Evolutionary conservation across 1,284 basidiomycete species (phyloP).

Genomic region (Neonothopanus nambi): DNA sequence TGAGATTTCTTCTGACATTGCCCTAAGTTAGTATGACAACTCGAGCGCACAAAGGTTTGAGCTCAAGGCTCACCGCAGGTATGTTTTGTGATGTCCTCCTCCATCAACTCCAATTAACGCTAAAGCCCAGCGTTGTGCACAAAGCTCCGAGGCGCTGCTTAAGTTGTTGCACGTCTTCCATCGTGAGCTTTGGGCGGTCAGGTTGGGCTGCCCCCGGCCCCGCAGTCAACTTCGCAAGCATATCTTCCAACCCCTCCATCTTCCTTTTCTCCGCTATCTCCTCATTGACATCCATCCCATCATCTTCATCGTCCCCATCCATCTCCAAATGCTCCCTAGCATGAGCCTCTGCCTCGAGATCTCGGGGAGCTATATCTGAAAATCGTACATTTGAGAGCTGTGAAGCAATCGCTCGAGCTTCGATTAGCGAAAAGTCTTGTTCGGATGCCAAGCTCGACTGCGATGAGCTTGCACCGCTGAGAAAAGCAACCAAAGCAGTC

Average conservation of each 20-base stretch:
- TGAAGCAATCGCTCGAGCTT: constrained; percentile 53
- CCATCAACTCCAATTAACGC: constrained; percentile 4
- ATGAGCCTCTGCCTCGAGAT: constrained; percentile 73
- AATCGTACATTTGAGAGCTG: constrained; percentile 61
- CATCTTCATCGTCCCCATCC: constrained; percentile 29
- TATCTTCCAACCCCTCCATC: constrained; percentile 57
- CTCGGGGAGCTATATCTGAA: constrained; percentile 66
- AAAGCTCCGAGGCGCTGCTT: constrained; percentile 3
- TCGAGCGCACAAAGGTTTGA: no score
- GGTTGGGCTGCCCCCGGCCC: constrained; percentile 11
- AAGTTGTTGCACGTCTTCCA: constrained; percentile 13
- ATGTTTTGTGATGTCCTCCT: neutral
- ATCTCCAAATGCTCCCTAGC: constrained; percentile 59
- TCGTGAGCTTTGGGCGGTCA: constrained; percentile 1
- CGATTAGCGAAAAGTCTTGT: constrained; percentile 27
- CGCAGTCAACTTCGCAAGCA: constrained; percentile 48
- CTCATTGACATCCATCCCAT: constrained; percentile 37
- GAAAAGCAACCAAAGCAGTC: constrained; percentile 58
- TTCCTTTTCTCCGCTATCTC: constrained; percentile 46
- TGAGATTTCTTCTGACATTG: no score
- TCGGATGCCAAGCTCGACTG: constrained; percentile 11
- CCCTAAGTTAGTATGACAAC: no score
- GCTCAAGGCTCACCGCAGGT: neutral
- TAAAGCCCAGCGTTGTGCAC: neutral
- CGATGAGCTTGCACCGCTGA: constrained; percentile 28